These are phyloP conservation scores for Fusarium compactum DNA, from an alignment of 2,329 filamentous ascomycete species.

Conservation along the genomic window DNA sequence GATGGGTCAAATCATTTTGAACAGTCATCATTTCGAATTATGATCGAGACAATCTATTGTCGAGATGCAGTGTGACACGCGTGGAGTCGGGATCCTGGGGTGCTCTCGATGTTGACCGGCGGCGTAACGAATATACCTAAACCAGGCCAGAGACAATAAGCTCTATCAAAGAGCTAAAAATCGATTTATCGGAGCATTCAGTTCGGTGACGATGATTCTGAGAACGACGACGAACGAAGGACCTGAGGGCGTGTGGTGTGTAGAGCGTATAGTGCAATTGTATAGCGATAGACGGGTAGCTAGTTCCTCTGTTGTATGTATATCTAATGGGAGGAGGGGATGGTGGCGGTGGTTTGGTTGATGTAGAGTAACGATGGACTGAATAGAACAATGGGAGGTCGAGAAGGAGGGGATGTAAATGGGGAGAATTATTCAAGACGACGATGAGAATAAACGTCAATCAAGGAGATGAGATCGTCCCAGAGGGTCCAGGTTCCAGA, in stretches of 20 bases:
- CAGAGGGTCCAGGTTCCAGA: conserved; percentile 44
- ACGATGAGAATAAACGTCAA: conserved; percentile 42
- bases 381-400: conserved; percentile 25
- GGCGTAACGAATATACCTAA: conserved; percentile 44
- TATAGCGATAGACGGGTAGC: conserved; percentile 14
- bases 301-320: conserved; percentile 12
- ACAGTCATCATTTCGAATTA: conserved; percentile 74
- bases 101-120: conserved; percentile 30
- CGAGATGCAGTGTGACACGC: conserved; percentile 35
- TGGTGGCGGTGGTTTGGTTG: conserved; percentile 17
- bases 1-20: conserved; percentile 77
- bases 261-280: conserved; percentile 27
- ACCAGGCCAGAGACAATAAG: conserved; percentile 44
- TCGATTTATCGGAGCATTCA: conserved; percentile 54
- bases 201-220: conserved; percentile 36
- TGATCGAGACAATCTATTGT: conserved; percentile 36
- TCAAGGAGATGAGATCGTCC: conserved; percentile 42
- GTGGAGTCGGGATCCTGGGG: conserved; percentile 38
- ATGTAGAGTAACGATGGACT: conserved; percentile 23
- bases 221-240: conserved; percentile 27
- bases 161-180: conserved; percentile 54
- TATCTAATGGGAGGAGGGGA: conserved; percentile 6
- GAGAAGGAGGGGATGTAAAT: conserved; percentile 39
- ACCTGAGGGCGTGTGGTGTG: conserved; percentile 19
- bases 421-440: conserved; percentile 38